phyloP scores from a whole-genome alignment of 1,284 basidiomycete species.

The Tilletiopsis washingtonensis region DNA sequence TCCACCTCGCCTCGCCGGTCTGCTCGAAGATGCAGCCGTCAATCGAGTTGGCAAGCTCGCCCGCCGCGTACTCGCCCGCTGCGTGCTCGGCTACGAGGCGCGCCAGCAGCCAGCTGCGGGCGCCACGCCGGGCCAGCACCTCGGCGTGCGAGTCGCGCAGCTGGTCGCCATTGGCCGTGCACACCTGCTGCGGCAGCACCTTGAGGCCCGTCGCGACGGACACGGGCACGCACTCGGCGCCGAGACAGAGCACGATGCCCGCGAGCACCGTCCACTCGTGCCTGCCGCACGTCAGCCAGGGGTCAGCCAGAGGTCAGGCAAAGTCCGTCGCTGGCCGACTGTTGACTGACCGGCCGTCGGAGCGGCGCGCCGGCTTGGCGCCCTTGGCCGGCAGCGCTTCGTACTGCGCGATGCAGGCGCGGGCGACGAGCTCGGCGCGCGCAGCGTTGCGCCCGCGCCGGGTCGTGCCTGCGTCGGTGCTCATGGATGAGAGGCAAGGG shows the following conservation, averaged over 20 bases:
- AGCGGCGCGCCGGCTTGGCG: slow-evolving; percentile 18
- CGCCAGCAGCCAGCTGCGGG: slow-evolving; percentile 69
- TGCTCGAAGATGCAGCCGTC: slow-evolving; percentile 48
- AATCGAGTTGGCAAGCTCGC: slow-evolving; percentile 5
- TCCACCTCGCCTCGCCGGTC: slow-evolving; percentile 50
- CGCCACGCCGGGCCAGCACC: slow-evolving; percentile 70
- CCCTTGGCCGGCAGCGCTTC: slow-evolving; percentile 13
- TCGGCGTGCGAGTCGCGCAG: slow-evolving; percentile 88
- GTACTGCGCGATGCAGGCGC: slow-evolving; percentile 12
- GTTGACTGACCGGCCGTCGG: slow-evolving; percentile 16
- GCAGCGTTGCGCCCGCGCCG: too few relatives aligned
- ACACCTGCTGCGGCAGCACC: slow-evolving; percentile 62
- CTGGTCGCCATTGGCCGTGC: slow-evolving; percentile 67
- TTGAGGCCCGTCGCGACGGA: slow-evolving; percentile 78
- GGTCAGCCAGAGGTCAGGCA: too few relatives aligned
- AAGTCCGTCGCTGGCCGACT: too few relatives aligned
- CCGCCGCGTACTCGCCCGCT: not conserved
- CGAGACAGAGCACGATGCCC: slow-evolving; percentile 10
- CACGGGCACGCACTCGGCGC: slow-evolving; percentile 53
- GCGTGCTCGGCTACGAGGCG: slow-evolving; percentile 54
- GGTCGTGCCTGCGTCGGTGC: too few relatives aligned
- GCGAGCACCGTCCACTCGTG: slow-evolving; percentile 32
- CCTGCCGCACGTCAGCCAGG: too few relatives aligned
- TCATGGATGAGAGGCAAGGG: too few relatives aligned
- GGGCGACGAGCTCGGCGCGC: too few relatives aligned